Evolutionary conservation across 257 asterid species (phyloP).

Genomic region (Scutellaria barbata): DNA sequence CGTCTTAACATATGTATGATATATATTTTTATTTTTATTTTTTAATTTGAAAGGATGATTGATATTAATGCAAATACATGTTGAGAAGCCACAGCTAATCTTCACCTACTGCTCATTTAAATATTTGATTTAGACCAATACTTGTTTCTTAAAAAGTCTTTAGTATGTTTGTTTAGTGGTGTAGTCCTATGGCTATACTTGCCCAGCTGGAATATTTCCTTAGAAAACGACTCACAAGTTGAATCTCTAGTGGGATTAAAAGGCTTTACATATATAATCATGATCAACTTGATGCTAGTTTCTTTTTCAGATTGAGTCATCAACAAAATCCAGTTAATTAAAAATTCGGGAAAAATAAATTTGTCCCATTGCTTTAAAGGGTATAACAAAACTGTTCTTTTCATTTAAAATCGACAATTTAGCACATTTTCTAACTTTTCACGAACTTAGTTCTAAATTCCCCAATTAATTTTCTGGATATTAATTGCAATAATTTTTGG

Average conservation of each 20-base stretch:
- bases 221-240: not conserved
- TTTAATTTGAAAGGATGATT: not conserved
- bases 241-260: not conserved
- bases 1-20: constrained; percentile 17
- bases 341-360: too few species aligned
- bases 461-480: too few species aligned
- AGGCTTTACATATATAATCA: not conserved
- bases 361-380: too few species aligned
- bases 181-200: constrained; percentile 20
- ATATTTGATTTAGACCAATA: constrained; percentile 1
- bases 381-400: too few species aligned
- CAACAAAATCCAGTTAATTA: too few species aligned
- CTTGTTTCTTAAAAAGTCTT: constrained; percentile 17
- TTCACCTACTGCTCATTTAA: constrained; percentile 23
- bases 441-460: too few species aligned
- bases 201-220: not conserved
- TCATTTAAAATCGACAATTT: too few species aligned
- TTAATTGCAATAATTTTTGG: too few species aligned
- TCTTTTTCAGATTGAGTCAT: too few species aligned
- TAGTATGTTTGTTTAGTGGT: not conserved
- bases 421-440: too few species aligned
- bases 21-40: too few species aligned
- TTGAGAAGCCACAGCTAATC: constrained; percentile 5
- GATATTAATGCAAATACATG: not conserved
- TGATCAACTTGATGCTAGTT: too few species aligned